These are phyloP conservation scores for Gremmenia infestans DNA, from an alignment of 2,329 filamentous ascomycete species.

Conservation along the genomic window DNA sequence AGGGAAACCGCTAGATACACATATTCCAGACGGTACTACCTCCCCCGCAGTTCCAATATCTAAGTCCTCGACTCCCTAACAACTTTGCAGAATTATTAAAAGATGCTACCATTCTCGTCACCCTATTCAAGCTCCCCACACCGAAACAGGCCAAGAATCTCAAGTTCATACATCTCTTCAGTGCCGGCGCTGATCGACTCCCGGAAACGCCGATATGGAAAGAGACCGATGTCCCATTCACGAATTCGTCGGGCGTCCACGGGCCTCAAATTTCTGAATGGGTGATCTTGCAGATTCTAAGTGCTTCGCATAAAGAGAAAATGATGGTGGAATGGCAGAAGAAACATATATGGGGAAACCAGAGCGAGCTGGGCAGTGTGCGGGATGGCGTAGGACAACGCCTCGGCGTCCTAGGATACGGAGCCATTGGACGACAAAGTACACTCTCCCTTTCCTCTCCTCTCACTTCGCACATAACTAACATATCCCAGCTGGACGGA, in stretches of 20 bases:
- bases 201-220: constrained; percentile 28
- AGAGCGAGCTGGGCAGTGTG: constrained; percentile 31
- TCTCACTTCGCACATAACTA: constrained; percentile 2
- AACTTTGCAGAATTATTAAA: constrained; percentile 19
- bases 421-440: constrained; percentile 39
- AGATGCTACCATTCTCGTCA: constrained; percentile 32
- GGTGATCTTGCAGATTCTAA: constrained; percentile 57
- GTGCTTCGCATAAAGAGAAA: constrained; percentile 51
- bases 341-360: constrained; percentile 45
- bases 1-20: constrained; percentile 6
- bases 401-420: constrained; percentile 45
- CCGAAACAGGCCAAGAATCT: constrained; percentile 27
- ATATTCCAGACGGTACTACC: constrained; percentile 19
- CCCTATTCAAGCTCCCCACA: constrained; percentile 26
- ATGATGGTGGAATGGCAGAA: constrained; percentile 53
- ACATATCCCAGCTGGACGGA: constrained; percentile 35
- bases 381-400: constrained; percentile 53
- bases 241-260: constrained; percentile 34
- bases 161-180: constrained; percentile 33
- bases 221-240: constrained; percentile 31
- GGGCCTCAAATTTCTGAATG: constrained; percentile 61
- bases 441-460: constrained; percentile 1
- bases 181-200: constrained; percentile 32
- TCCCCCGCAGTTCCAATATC: background rate
- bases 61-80: background rate